phyloP scores from a whole-genome alignment of 106 monocot genomes.

The Acorus calamus region DNA sequence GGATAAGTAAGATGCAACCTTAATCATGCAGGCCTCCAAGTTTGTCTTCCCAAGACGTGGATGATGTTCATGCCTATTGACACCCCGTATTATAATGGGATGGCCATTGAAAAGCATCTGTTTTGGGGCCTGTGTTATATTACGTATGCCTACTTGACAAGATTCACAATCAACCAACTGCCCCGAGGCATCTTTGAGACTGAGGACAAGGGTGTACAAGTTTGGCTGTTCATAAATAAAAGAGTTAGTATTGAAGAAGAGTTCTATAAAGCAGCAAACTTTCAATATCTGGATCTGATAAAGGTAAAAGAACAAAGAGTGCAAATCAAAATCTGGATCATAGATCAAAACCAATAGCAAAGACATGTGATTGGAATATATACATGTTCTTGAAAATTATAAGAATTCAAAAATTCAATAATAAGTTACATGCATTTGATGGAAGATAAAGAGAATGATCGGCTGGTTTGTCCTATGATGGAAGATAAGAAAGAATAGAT shows the following conservation, averaged over 20 bases:
- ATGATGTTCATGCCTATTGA: constrained; percentile 98
- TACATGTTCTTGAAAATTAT: no score
- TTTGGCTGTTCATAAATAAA: constrained; percentile 54
- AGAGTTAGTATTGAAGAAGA: not conserved
- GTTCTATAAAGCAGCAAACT: not conserved
- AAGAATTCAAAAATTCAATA: no score
- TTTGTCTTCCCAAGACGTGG: constrained; percentile 86
- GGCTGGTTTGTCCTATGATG: not conserved
- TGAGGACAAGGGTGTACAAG: constrained; percentile 78
- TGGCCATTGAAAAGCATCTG: constrained; percentile 83
- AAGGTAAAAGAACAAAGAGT: not conserved
- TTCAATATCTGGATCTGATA: not conserved
- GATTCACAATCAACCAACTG: constrained; percentile 90
- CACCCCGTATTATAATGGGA: constrained; percentile 82
- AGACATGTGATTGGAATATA: no score
- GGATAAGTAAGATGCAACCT: constrained; percentile 29
- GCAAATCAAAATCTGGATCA: not conserved
- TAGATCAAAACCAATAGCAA: no score
- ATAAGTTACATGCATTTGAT: no score
- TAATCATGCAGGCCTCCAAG: constrained; percentile 91
- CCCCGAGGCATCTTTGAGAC: constrained; percentile 70
- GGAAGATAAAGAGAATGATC: no score
- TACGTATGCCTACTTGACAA: constrained; percentile 85
- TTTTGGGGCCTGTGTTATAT: constrained; percentile 65
- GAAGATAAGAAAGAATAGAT: not conserved